Base-by-base conservation (phyloP, 306 rosid species). In the Lablab purpureus region DNA sequence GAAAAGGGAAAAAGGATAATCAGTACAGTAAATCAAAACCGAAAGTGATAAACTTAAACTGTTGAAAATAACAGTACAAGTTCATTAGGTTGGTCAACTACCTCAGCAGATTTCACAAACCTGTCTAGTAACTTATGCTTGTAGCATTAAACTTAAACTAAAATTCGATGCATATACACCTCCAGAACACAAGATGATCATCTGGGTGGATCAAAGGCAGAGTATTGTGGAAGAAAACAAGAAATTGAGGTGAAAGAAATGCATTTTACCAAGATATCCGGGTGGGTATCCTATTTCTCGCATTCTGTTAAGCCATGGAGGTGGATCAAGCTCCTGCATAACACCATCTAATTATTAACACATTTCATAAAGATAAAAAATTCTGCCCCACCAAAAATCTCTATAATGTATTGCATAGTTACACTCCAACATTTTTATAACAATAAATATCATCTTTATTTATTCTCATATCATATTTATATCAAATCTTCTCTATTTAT, bases 281-380 rank as follows among this genome's bases (percentile, higher is more conserved):
- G 92, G 96, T 34, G 99, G 99, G 90, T 96, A 96, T 80, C 99
- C 99, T 54, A 96, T 59, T 87, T 96, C 99, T 43, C 92, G 96
- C 99, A 96, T 96, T 90, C 98, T 91, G 87, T 84, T 80, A 74
- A 96, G 96, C 99, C 98, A 96, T 13, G 98, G 98, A 55, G 99
- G 99, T 28, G 99, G 99, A 81, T 96, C 98, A 68, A 90, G 91
- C 84, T 91, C 99, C 99, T 96, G 89, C 87, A 80, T 28, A 62
- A 59, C 14, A 83, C 37, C 27, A 68, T 5, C 21, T 59, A 25
- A 46, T 51, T 54, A 73, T n/a, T 41, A 37, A 37, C 8, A 37
- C 10, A 40, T 40, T 10, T 58, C 67, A 18, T 19, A 8, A 51
- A 79, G 4, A n/a, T 30, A 2, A 41, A 45, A 32, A 32, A 46